Base-by-base conservation (phyloP, 192 early-diverging fungal genomes). In the Umbelopsis isabellina region DNA sequence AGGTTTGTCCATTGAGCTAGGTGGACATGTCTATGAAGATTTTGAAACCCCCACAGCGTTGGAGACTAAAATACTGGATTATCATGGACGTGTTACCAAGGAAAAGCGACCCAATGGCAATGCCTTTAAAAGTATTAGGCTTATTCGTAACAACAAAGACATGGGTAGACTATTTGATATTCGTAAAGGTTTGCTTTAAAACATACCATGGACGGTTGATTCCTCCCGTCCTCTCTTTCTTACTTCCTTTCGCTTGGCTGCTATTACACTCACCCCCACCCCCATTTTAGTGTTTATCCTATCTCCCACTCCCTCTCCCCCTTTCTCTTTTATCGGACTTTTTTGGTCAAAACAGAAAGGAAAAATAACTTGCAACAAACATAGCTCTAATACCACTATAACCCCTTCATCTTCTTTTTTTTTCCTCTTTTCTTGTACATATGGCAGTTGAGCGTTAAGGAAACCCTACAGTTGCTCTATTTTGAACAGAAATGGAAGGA, bases 91-190 rank as follows among this genome's bases (percentile, higher is more conserved):
- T 44, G 71, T 83, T n/a, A 65, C 75, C 9, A 76, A 72, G 68
- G 66, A 75, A 52, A 80, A 68, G 47, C 78, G 81, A n/a, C 81
- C 81, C 12, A 80, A 83, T 72, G 81, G 81, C 16, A 83, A 83
- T 64, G 81, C 81, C 0, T 83, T 83, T 44, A 81, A 81, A 72
- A 81, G 75, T 35, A 72, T 81, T 35, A 73, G 73, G n/a, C 47
- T 81, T 18, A 48, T 74, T 33, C 44, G 79, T 35, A 41, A 58
- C 41, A 73, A 70, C 10, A 71, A 77, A 46, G 79, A 81, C 10
- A 45, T 81, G 44, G 79, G 79, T 9, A 46, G 75, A 30, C 47
- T 81, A 25, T 81, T 81, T 69, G 79, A 75, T 78, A 75, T 81
- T 37, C 71, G 79, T 13, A 79, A 79, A 53, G 78, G 55, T 25